Evolutionary conservation across 2,329 filamentous ascomycete genomes (phyloP).

Genomic region (Fusarium tjaetaba): DNA sequence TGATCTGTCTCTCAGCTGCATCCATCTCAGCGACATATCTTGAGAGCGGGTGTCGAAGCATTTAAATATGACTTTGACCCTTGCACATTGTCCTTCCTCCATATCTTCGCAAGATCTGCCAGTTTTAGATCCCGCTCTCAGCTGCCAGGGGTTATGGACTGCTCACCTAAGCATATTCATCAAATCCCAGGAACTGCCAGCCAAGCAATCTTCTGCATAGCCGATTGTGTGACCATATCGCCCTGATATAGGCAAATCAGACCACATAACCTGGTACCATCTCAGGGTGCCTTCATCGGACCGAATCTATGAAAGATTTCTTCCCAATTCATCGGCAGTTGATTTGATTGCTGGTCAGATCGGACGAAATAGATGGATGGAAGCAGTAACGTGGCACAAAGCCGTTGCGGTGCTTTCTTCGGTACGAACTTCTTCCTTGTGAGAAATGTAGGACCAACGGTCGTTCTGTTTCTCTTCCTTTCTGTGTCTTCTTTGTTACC

Average conservation of each 20-base stretch:
- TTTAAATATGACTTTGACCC: conserved; percentile 36
- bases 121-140: background rate
- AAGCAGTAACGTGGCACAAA: conserved; percentile 1
- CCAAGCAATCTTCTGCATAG: conserved; percentile 17
- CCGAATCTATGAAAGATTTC: background rate
- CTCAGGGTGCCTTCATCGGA: background rate
- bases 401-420: background rate
- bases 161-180: background rate
- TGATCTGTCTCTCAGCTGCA: conserved; percentile 2
- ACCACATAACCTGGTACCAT: background rate
- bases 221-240: conserved; percentile 9
- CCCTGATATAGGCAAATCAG: background rate
- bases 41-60: conserved; percentile 6
- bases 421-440: background rate
- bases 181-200: background rate
- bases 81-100: conserved; percentile 27
- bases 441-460: background rate
- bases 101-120: conserved; percentile 21
- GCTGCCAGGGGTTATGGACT: background rate
- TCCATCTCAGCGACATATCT: background rate
- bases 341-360: background rate
- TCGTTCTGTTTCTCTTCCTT: background rate
- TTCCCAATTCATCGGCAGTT: background rate
- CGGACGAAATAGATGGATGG: background rate
- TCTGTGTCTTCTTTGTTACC: background rate